Percentiles rank a stretch among this genome's conserved stretches.
phyloP scores from a whole-genome alignment of 2,329 filamentous ascomycete species.

The Pseudocercospora crystallina region DNA sequence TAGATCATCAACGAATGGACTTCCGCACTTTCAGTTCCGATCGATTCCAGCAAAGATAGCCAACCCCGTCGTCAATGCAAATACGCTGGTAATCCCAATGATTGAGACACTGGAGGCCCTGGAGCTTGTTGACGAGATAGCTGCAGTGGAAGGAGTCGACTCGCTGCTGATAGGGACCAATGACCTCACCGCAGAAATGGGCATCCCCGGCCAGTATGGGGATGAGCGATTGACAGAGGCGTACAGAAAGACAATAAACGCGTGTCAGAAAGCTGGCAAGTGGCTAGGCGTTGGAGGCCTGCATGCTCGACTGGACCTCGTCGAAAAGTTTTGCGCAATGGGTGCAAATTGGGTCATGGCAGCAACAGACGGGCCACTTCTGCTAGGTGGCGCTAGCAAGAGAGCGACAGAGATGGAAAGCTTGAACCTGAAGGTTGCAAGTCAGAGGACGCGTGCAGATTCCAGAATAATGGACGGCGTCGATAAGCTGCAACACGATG shows the following conservation, averaged over 20 bases:
- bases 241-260: constrained; percentile 38
- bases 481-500: too few species aligned
- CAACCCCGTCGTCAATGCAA: constrained; percentile 38
- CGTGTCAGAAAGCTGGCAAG: constrained; percentile 42
- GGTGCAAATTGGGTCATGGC: constrained; percentile 43
- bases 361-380: constrained; percentile 37
- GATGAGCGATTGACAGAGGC: constrained; percentile 34
- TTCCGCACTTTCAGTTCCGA: constrained; percentile 39
- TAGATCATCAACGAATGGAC: constrained; percentile 39
- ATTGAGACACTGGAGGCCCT: constrained; percentile 44
- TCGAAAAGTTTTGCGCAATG: constrained; percentile 42
- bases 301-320: constrained; percentile 41
- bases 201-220: constrained; percentile 44
- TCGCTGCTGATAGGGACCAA: constrained; percentile 47
- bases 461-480: too few species aligned
- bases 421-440: not conserved
- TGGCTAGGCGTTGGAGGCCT: constrained; percentile 45
- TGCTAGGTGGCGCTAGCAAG: constrained; percentile 41
- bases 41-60: constrained; percentile 35
- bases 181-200: constrained; percentile 46
- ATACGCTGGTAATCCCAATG: constrained; percentile 46
- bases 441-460: not conserved
- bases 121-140: constrained; percentile 42
- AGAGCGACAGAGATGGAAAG: constrained; percentile 7
- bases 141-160: constrained; percentile 45